Evolutionary conservation across 371 early-diverging fungal species (phyloP).

Genomic region (Rhizopus microsporus): DNA sequence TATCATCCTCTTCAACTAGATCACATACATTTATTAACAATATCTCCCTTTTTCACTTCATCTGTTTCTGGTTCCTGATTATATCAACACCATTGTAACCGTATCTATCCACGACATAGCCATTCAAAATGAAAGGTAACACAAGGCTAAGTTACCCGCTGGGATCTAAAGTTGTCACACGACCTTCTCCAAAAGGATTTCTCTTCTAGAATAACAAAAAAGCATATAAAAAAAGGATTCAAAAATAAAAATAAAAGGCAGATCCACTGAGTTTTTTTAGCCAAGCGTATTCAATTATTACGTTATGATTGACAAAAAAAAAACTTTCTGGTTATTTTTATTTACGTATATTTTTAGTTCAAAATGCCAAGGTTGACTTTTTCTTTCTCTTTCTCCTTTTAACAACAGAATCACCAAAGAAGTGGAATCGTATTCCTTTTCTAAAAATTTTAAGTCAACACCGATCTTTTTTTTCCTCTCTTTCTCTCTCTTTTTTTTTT

Average conservation of each 20-base stretch:
- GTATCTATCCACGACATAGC: neutral
- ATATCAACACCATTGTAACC: neutral
- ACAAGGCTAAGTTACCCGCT: neutral
- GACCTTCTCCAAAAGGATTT: neutral
- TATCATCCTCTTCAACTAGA: too few relatives aligned
- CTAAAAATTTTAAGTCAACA: neutral
- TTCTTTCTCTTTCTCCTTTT: neutral
- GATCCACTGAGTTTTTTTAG: neutral
- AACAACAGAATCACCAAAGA: slow-evolving; percentile 2
- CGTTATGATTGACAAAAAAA: neutral
- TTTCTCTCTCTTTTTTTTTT: neutral
- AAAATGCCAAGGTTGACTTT: neutral
- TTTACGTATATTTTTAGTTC: slow-evolving; percentile 1
- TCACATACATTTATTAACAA: too few relatives aligned
- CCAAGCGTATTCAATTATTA: slow-evolving; percentile 1
- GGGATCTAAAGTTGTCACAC: neutral
- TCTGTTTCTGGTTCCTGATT: too few relatives aligned
- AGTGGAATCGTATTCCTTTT: neutral
- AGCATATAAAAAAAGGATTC: slow-evolving; percentile 1
- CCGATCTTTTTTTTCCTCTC: neutral
- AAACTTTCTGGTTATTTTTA: neutral
- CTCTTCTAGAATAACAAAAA: neutral
- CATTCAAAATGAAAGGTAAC: neutral
- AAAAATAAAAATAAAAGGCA: neutral
- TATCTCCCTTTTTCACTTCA: too few relatives aligned